Evolutionary conservation across 768 basidiomycete species (phyloP).

Genomic region (Bullera alba): DNA sequence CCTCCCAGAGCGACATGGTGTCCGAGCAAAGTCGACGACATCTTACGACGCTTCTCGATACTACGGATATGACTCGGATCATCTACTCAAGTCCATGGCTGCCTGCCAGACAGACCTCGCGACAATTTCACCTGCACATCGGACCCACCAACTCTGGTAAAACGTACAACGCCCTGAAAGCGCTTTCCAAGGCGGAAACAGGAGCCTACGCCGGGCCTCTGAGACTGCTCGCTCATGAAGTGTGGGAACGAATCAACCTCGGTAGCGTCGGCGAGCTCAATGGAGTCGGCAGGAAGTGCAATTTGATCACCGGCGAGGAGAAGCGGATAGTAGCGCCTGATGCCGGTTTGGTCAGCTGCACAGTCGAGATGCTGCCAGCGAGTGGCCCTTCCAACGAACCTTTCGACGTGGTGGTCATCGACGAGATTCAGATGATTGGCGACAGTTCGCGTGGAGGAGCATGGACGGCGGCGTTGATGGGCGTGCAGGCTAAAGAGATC

Average conservation of each 20-base stretch:
- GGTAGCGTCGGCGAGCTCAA: conserved; percentile 72
- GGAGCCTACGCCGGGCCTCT: conserved; percentile 90
- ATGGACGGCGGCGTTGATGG: conserved; percentile 78
- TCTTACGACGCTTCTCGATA: conserved; percentile 17
- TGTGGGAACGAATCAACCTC: conserved; percentile 81
- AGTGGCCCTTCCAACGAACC: conserved; percentile 3
- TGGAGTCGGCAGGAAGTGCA: conserved; percentile 63
- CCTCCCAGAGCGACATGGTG: not conserved
- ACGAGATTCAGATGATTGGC: conserved; percentile 93
- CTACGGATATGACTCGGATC: conserved; percentile 30
- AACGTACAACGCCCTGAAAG: conserved; percentile 84
- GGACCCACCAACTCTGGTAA: conserved; percentile 98
- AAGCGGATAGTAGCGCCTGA: conserved; percentile 59
- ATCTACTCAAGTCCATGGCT: conserved; percentile 24
- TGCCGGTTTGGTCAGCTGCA: conserved; percentile 66
- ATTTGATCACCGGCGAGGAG: conserved; percentile 89
- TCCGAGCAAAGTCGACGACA: conserved; percentile 6
- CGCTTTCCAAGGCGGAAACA: conserved; percentile 63
- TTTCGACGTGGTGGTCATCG: conserved; percentile 79
- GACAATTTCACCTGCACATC: conserved; percentile 88
- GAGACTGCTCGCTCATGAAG: conserved; percentile 87
- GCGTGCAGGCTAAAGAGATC: conserved; percentile 66
- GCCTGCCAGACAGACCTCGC: conserved; percentile 52
- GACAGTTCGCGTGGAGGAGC: conserved; percentile 68
- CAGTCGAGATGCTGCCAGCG: conserved; percentile 79